Base-by-base conservation (phyloP, 2,329 filamentous ascomycete species). In the Neonectria magnoliae region DNA sequence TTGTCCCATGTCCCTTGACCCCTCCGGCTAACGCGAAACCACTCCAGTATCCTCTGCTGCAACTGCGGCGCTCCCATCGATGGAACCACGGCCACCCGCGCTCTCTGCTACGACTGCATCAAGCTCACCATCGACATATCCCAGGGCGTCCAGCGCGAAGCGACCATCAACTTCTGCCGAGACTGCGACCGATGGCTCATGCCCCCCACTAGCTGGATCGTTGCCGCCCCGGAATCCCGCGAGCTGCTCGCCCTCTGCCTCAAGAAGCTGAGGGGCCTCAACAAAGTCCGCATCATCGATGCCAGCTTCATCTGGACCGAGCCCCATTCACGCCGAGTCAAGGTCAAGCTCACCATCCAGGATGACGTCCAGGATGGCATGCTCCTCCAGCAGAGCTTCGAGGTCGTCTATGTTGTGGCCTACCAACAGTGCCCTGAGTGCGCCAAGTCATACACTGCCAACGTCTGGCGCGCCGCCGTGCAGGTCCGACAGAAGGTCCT, bases 261-360 rank as follows among this genome's bases (percentile, higher is more conserved):
- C 70, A 91, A 93, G 77, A 97, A 96, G 80, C 82, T 99, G 68
- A 86, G 92, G 68, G 94, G 94, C 31, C 82, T 99, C 68, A 89
- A 91, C 78, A 97, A 96, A 83, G 93, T 97, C 71, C 88, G 96
- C 66, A 96, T 99, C 75, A 94, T 98, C 75, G 96, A 99, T 78
- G 96, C 96, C 51, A 92, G 90, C 74, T 99, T 98, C 77, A 92
- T 98, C 76, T 99, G 96, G 96, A 99, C 96, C 1, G 96, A 99
- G 80, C 95, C 96, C 11, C 96, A 99, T 82, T 98, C 94, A 73
- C 87, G 93, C 76, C 87, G 96, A 77, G 87, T 98, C 69, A 97
- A 94, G 81, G 90, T 98, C 79, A 98, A 98, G 84, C 91, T 99
- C 79, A 98, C 96, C 1, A 91, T 98, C 52, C 96, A 98, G 76